Evolutionary conservation across 2,329 filamentous ascomycete species (phyloP), one percentile per base, ranked within the genome.

Genomic region (Ophiostoma angusticollis): DNA sequence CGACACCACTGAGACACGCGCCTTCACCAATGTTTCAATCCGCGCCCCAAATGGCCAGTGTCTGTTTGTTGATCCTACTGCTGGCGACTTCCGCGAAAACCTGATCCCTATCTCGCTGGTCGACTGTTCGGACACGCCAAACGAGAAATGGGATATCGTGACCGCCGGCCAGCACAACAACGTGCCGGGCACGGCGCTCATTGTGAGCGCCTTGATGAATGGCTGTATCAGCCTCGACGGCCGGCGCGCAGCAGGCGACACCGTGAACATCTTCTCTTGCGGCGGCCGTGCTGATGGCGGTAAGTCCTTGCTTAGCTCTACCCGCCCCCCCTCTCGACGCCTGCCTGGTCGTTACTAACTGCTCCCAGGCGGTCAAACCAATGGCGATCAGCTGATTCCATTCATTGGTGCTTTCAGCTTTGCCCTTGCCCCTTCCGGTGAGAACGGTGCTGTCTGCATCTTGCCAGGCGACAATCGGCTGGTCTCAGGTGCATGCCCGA

Each of bases 11-110:
- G 68, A 68, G 3, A 64, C 57, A 2, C 61, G 66, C 3, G 59
- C 61, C 6, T 64, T 70, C 40, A 58, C 56, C 27, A 57, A 56
- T 27, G 61, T 65, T 28, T 56, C 60, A 39, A 66, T 72, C 50
- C 57, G 61, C 23, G 61, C 66, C 0, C 53, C 65, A 9, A 61
- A 66, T 43, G 67, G 67, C 19, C 58, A 64, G 37, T 72, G 68
- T 42, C 57, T 72, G n/a, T 69, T 61, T 24, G 52, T 70, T 31
- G 64, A 72, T 47, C 63, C 65, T 1, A 65, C 65, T 1, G 67
- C 65, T 0, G 68, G 68, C 25, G 68, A 72, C 46, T 72, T 70
- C 52, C 64, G 68, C 6, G 57, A 66, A 52, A 72, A 72, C 46
- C 55, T 72, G 33, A 68, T 71, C 36, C 68, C 68, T 2, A 52